Evolutionary conservation across 208 protist species (phyloP), one percentile per base, ranked within the genome.

Genomic region (Leishmania lainsoni): DNA sequence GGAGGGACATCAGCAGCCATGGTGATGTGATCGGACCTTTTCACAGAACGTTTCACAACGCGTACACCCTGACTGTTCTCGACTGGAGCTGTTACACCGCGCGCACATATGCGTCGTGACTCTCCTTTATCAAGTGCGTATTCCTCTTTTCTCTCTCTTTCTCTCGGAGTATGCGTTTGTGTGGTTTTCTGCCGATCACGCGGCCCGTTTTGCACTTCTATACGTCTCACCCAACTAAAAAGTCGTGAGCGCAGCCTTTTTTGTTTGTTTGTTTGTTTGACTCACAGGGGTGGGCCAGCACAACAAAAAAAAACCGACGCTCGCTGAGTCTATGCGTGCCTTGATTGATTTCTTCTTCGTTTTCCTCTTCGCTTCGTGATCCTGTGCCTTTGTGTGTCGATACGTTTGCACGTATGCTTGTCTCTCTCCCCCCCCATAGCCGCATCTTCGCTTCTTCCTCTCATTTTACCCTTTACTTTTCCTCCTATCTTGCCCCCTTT

Each of bases 361-460:
- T 65, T 75, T 42, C 58, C 75, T 16, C 9, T 22, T 48, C 16
- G 10, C 29, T 70, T 26, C 58, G 6, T 73, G 35, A 17, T 22
- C 6, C 26, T 54, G 26, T 56, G 12, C 2, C 54, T 72, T 78
- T 77, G 42, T 56, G 17, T 75, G 20, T 61, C 6, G 58, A 45
- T 65, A 26, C 59, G n/a, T 48, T 2, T 81, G 17, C 32, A 14
- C 51, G 29, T 54, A 26, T 32, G 4, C 58, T 22, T 79, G 65
- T 1, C 26, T 54, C 32, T 58, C 5, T 32, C 54, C 26, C 10
- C 66, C 16, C 56, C 79, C 68, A 32, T 48, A n/a, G 45, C 65
- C 29, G 35, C 26, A 20, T n/a, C 17, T 48, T 70, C 20, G 35
- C 35, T 70, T 70, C 29, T 78, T 76, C 81, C 70, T 83, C 77